Evolutionary conservation across 768 basidiomycete species (phyloP).

Genomic region (Auricularia heimuer): DNA sequence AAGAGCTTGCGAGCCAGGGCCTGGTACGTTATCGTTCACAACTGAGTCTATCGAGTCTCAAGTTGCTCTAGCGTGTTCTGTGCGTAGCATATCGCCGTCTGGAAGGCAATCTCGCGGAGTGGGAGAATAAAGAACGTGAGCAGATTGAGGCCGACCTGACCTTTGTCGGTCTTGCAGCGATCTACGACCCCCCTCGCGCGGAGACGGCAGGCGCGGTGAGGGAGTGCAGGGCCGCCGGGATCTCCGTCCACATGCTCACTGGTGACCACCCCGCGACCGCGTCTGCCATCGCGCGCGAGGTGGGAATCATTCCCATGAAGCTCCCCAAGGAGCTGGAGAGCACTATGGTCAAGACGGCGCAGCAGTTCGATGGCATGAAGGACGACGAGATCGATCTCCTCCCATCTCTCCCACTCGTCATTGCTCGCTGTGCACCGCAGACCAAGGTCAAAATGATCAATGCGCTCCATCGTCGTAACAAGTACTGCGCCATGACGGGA

Average conservation of each 20-base stretch:
- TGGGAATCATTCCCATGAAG: slow-evolving; percentile 30
- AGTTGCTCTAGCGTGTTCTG: slow-evolving; percentile 12
- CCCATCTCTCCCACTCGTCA: slow-evolving; percentile 40
- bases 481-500: slow-evolving; percentile 48
- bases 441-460: slow-evolving; percentile 50
- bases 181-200: slow-evolving; percentile 47
- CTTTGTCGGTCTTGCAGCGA: slow-evolving; percentile 46
- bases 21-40: slow-evolving; percentile 19
- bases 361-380: slow-evolving; percentile 42
- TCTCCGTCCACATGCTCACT: slow-evolving; percentile 41
- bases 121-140: slow-evolving; percentile 27
- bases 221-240: slow-evolving; percentile 41
- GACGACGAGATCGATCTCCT: slow-evolving; percentile 43
- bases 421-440: slow-evolving; percentile 48
- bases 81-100: slow-evolving; percentile 23
- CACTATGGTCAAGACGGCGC: slow-evolving; percentile 28
- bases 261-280: slow-evolving; percentile 47
- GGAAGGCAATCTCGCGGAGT: slow-evolving; percentile 2
- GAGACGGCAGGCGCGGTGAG: slow-evolving; percentile 43
- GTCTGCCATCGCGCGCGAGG: slow-evolving; percentile 38
- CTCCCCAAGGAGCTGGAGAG: slow-evolving; percentile 15
- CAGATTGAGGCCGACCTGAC: slow-evolving; percentile 37
- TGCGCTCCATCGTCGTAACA: slow-evolving; percentile 44
- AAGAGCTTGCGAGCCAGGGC: slow-evolving; percentile 27
- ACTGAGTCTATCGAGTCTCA: too few species aligned